These are phyloP conservation scores for Phyllosticta citriasiana DNA, from an alignment of 2,329 filamentous ascomycete genomes.

Conservation along the genomic window DNA sequence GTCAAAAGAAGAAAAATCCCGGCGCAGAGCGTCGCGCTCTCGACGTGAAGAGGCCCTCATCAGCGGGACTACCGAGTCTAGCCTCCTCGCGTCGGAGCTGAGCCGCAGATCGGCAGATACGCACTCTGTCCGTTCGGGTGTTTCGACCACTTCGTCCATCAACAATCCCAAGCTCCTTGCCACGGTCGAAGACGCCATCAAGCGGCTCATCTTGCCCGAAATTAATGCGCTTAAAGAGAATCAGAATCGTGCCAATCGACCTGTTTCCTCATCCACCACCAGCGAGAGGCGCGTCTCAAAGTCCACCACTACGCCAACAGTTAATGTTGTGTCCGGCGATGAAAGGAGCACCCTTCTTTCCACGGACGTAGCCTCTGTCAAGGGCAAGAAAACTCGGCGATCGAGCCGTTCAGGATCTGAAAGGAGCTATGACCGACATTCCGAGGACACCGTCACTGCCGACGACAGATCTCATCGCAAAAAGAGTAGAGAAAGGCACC, in stretches of 20 bases:
- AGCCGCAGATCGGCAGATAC: conserved; percentile 47
- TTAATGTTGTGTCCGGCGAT: conserved; percentile 50
- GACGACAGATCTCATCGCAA: conserved; percentile 44
- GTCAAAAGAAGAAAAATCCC: conserved; percentile 21
- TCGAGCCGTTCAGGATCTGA: conserved; percentile 44
- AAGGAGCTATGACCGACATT: conserved; percentile 20
- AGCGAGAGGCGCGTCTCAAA: conserved; percentile 47
- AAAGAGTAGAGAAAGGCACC: conserved; percentile 41
- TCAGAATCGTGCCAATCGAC: conserved; percentile 53
- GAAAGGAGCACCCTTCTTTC: not conserved
- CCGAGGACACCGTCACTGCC: conserved; percentile 23
- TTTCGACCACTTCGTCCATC: conserved; percentile 54
- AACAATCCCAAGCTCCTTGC: conserved; percentile 87
- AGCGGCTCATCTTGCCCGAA: conserved; percentile 80
- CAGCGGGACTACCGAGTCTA: conserved; percentile 48
- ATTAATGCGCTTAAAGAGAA: conserved; percentile 85
- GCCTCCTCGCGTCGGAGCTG: conserved; percentile 46
- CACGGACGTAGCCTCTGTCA: conserved; percentile 25
- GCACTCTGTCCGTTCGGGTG: conserved; percentile 49
- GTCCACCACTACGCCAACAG: conserved; percentile 51
- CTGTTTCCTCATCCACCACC: conserved; percentile 11
- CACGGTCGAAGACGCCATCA: conserved; percentile 88
- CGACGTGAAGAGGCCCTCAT: conserved; percentile 4
- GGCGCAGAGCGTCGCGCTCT: conserved; percentile 14
- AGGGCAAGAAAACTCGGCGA: conserved; percentile 43